Conservation (phyloP, 805 yeast genomes). For the Metschnikowia henanensis region DNA sequence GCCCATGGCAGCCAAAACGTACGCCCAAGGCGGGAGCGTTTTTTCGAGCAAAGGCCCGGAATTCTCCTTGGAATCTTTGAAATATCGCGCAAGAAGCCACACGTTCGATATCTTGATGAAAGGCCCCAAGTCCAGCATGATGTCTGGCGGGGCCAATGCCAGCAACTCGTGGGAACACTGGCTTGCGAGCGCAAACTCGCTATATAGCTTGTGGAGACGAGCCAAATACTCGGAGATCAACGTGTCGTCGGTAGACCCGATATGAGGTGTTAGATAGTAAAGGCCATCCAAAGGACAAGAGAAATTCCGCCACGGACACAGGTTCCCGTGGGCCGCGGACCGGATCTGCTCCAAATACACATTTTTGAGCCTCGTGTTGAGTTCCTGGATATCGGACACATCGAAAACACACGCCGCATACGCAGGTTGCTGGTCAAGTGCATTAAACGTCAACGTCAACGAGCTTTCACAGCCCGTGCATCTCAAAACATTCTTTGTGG, state of each 20-base stretch:
- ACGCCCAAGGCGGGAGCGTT: constrained; percentile 33
- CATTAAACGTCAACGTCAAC: constrained; percentile 29
- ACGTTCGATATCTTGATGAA: constrained; percentile 29
- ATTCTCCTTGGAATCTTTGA: constrained; percentile 38
- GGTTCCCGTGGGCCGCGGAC: constrained; percentile 26
- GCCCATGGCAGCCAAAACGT: constrained; percentile 36
- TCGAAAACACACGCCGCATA: constrained; percentile 15
- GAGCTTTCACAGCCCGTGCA: constrained; percentile 35
- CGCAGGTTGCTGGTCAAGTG: constrained; percentile 12
- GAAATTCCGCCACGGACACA: constrained; percentile 40
- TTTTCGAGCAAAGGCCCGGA: constrained; percentile 21
- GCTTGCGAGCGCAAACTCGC: constrained; percentile 19
- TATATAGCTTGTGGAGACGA: constrained; percentile 28
- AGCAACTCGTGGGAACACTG: constrained; percentile 1
- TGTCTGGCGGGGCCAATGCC: constrained; percentile 3
- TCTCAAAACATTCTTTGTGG: constrained; percentile 30
- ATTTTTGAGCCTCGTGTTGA: constrained; percentile 24
- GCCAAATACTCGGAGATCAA: constrained; percentile 30
- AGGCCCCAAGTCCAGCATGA: constrained; percentile 2
- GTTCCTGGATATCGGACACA: constrained; percentile 24
- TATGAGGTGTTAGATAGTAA: constrained; percentile 36
- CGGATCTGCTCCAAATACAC: constrained; percentile 28
- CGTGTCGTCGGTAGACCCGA: constrained; percentile 29
- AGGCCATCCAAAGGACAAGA: constrained; percentile 33
- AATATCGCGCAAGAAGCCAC: constrained; percentile 33